Conservation (phyloP, 148 eudicot genomes). For the Tetragonia tetragonoides region DNA sequence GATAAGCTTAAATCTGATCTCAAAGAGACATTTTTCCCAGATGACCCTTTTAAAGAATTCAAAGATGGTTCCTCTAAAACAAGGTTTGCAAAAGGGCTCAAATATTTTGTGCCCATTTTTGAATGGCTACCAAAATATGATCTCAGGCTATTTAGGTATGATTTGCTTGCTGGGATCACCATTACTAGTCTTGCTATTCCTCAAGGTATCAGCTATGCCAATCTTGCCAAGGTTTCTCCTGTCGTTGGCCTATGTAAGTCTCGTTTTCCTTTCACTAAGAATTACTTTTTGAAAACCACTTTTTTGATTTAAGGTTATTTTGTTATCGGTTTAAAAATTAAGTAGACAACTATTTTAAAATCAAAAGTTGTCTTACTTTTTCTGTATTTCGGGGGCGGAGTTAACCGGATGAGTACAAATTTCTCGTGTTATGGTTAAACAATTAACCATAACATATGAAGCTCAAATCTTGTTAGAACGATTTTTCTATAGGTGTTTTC, state of each 20-base stretch:
- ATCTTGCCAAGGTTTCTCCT: slow-evolving; percentile 75
- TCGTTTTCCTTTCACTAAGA: background rate
- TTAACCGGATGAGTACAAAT: too few species aligned
- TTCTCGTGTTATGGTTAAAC: too few species aligned
- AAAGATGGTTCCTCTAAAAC: slow-evolving; percentile 34
- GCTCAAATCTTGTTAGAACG: too few species aligned
- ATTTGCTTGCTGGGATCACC: slow-evolving; percentile 88
- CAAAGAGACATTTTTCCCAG: slow-evolving; percentile 70
- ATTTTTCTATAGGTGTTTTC: too few species aligned
- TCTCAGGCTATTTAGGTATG: slow-evolving; percentile 46
- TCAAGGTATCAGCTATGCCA: slow-evolving; percentile 95
- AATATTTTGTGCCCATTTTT: slow-evolving; percentile 68
- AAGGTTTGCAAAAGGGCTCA: slow-evolving; percentile 23
- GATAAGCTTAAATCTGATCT: slow-evolving; percentile 39
- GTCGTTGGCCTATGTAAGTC: slow-evolving; percentile 83
- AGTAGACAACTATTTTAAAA: too few species aligned
- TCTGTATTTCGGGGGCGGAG: too few species aligned
- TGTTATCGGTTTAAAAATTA: too few species aligned
- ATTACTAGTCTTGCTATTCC: slow-evolving; percentile 96
- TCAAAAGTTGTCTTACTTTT: too few species aligned
- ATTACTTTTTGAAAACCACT: background rate
- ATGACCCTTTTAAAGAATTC: slow-evolving; percentile 59
- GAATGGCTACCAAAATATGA: slow-evolving; percentile 73
- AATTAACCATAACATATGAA: too few species aligned
- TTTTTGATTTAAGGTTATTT: too few species aligned